phyloP scores from a whole-genome alignment of 139 green algal species.

The Edaphochlamys debaryana region DNA sequence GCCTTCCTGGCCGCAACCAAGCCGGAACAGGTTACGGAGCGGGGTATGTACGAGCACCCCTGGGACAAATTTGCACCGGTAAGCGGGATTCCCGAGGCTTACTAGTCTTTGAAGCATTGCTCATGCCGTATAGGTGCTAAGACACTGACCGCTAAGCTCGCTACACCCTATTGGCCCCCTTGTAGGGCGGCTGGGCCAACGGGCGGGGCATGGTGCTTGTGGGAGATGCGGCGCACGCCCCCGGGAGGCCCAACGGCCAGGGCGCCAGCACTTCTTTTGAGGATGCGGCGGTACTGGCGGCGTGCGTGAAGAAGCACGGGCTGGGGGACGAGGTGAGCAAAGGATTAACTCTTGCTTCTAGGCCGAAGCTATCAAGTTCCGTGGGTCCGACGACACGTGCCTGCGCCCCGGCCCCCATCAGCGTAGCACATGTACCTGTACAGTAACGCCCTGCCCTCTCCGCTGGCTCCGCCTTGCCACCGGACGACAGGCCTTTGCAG shows the following conservation, averaged over 20 bases:
- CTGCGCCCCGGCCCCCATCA: too few relatives aligned
- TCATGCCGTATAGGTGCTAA: too few relatives aligned
- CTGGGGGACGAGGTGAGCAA: background rate
- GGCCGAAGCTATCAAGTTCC: too few relatives aligned
- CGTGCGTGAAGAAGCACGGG: background rate
- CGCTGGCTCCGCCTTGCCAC: too few relatives aligned
- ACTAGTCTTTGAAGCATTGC: too few relatives aligned
- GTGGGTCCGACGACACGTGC: background rate
- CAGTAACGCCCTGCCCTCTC: too few relatives aligned
- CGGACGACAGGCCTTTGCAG: background rate
- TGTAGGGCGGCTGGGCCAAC: background rate
- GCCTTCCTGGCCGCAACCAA: background rate
- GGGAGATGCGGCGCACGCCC: slow-evolving; percentile 7
- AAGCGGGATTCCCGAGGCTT: too few relatives aligned
- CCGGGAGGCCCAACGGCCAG: background rate
- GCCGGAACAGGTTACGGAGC: background rate
- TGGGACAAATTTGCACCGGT: background rate
- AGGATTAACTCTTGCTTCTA: too few relatives aligned
- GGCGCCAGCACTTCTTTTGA: slow-evolving; percentile 19
- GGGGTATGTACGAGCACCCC: background rate
- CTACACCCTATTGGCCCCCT: background rate
- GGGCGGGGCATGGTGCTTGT: background rate
- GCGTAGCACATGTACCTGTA: too few relatives aligned
- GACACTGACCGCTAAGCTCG: too few relatives aligned
- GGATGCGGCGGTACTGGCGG: slow-evolving; percentile 18